Evolutionary conservation across 2,329 filamentous ascomycete species (phyloP).

Genomic region (Colletotrichum musae): DNA sequence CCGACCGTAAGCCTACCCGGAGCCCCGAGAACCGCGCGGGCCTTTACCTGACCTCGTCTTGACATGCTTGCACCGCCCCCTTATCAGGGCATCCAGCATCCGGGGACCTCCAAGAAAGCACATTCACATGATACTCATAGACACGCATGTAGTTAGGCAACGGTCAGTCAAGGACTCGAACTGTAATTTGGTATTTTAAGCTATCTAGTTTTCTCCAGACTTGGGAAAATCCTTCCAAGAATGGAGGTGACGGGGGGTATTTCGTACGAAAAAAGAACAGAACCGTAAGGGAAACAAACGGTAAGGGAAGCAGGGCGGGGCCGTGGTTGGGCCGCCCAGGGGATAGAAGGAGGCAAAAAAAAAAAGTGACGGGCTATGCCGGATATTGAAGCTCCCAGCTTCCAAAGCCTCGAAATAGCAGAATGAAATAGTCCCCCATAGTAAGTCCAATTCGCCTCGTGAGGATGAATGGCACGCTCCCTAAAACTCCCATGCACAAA

Average conservation of each 20-base stretch:
- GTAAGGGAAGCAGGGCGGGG: neutral
- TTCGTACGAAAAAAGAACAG: conserved; percentile 24
- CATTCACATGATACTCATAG: neutral
- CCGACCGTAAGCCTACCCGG: too few species aligned
- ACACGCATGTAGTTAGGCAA: too few species aligned
- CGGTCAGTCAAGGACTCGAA: neutral
- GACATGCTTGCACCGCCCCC: too few species aligned
- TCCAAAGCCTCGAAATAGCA: conserved; percentile 5
- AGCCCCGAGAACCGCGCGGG: too few species aligned
- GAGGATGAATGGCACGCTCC: conserved; percentile 23
- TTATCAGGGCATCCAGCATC: too few species aligned
- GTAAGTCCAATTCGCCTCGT: conserved; percentile 10
- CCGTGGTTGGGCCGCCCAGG: neutral
- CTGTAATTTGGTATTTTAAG: conserved; percentile 4
- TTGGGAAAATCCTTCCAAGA: neutral
- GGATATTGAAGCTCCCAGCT: neutral
- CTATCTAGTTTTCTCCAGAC: conserved; percentile 11
- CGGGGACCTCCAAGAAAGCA: neutral
- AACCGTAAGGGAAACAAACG: conserved; percentile 2
- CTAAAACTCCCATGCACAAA: conserved; percentile 8
- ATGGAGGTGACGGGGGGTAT: conserved; percentile 22
- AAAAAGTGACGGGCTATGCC: conserved; percentile 11
- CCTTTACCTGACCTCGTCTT: too few species aligned
- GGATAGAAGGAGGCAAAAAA: neutral
- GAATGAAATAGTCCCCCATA: conserved; percentile 31